A percentile compares a stretch with the other conserved stretches of the same genome.
Conservation (phyloP, 2,329 filamentous ascomycete species). For the Ilyonectria destructans region DNA sequence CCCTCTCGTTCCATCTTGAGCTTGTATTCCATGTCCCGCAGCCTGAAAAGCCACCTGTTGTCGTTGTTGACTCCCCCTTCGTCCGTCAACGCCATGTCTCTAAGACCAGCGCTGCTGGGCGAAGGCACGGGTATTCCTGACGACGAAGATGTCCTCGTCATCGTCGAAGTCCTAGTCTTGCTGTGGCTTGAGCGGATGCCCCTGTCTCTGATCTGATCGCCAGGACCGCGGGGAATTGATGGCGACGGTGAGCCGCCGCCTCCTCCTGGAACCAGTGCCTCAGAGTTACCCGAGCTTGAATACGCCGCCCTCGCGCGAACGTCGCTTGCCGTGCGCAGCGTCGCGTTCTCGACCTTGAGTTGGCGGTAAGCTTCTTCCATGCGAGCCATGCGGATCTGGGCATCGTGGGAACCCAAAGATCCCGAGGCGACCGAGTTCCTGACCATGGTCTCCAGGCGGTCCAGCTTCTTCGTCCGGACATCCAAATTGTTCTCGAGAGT, state of each 20-base stretch:
- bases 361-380: constrained; percentile 75
- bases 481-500: constrained; percentile 87
- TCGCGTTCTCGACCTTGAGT: constrained; percentile 78
- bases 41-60: constrained; percentile 86
- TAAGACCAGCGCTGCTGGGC: constrained; percentile 43
- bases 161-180: constrained; percentile 51
- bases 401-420: constrained; percentile 60
- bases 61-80: constrained; percentile 62
- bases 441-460: constrained; percentile 86
- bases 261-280: constrained; percentile 53
- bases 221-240: constrained; percentile 66
- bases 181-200: constrained; percentile 51
- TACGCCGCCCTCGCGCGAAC: constrained; percentile 68
- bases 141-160: constrained; percentile 52
- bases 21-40: constrained; percentile 90
- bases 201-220: constrained; percentile 64
- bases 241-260: constrained; percentile 66
- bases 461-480: constrained; percentile 85
- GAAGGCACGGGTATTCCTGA: constrained; percentile 49
- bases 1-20: constrained; percentile 93
- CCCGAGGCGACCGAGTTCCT: constrained; percentile 74
- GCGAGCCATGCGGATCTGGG: constrained; percentile 65
- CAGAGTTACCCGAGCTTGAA: constrained; percentile 57
- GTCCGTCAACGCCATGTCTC: constrained; percentile 50
- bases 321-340: constrained; percentile 77